phyloP scores from a whole-genome alignment of 2,329 filamentous ascomycete genomes.

The Aspergillus thermomutatus region DNA sequence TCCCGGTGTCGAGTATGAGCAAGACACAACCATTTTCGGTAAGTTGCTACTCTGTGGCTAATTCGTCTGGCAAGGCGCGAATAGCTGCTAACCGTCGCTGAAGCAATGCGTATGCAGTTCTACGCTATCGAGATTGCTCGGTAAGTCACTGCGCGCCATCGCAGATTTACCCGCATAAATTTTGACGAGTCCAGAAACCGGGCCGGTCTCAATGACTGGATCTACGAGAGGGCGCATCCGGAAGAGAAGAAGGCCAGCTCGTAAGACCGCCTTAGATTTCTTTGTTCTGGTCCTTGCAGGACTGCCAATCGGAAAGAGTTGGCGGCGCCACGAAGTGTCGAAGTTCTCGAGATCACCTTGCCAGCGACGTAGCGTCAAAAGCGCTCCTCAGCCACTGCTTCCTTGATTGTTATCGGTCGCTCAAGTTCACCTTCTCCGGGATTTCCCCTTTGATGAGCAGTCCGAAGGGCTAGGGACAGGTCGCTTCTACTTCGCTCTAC shows the following conservation, averaged over 20 bases:
- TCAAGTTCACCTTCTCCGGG: neutral
- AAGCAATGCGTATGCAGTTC: conserved; percentile 73
- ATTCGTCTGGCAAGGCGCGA: neutral
- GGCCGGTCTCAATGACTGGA: conserved; percentile 90
- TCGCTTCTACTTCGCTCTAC: neutral
- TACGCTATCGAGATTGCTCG: conserved; percentile 75
- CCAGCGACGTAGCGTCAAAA: neutral
- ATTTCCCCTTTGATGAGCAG: neutral
- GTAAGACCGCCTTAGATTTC: conserved; percentile 1
- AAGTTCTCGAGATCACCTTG: neutral
- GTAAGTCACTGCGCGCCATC: conserved; percentile 37
- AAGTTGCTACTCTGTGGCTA: conserved; percentile 22
- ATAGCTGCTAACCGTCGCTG: neutral
- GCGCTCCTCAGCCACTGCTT: neutral
- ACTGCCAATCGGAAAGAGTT: neutral
- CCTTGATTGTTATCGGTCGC: neutral
- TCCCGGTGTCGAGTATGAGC: conserved; percentile 77
- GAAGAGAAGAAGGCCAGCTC: conserved; percentile 45
- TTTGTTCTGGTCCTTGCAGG: neutral
- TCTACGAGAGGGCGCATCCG: conserved; percentile 78
- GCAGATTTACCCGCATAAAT: neutral
- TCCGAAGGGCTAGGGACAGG: neutral
- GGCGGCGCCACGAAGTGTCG: neutral
- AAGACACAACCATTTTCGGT: conserved; percentile 92
- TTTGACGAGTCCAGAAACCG: conserved; percentile 60